A percentile compares a stretch with the other conserved stretches of the same genome.
These are phyloP conservation scores for Phytopythium helicoides DNA, from an alignment of 352 stramenopile genomes.

Conservation along the genomic window DNA sequence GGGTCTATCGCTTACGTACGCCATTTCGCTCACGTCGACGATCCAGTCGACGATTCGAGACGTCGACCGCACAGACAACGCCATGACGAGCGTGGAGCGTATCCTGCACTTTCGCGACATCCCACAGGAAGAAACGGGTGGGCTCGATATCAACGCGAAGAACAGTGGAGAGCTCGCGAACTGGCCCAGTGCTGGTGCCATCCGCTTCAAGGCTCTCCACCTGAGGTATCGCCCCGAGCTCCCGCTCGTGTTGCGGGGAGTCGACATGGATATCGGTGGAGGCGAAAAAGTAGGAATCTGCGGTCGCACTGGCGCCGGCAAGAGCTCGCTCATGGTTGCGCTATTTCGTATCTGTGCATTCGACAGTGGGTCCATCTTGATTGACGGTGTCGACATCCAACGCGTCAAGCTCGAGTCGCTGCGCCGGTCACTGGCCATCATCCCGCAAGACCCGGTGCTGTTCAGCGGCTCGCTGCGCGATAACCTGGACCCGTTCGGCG, in stretches of 20 bases:
- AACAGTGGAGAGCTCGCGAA: conserved; percentile 18
- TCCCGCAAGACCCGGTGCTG: conserved; percentile 92
- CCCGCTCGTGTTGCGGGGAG: conserved; percentile 29
- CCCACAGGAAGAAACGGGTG: conserved; percentile 14
- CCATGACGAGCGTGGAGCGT: conserved; percentile 30
- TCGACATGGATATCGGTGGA: conserved; percentile 29
- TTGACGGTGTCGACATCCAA: conserved; percentile 83
- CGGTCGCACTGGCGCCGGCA: conserved; percentile 34
- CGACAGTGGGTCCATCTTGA: conserved; percentile 68
- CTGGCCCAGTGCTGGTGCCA: conserved; percentile 25
- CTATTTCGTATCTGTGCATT: conserved; percentile 41
- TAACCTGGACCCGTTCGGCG: conserved; percentile 88
- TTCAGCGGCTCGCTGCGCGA: conserved; percentile 86
- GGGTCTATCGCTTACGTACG: conserved; percentile 89
- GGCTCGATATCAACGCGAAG: conserved; percentile 2
- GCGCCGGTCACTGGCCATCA: conserved; percentile 74
- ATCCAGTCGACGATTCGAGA: conserved; percentile 84
- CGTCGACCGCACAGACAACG: conserved; percentile 13
- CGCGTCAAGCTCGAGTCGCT: conserved; percentile 20
- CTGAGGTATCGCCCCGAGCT: conserved; percentile 42
- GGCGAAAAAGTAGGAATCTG: conserved; percentile 58
- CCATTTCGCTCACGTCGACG: conserved; percentile 79
- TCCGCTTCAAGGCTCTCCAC: conserved; percentile 22
- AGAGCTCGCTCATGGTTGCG: conserved; percentile 33
- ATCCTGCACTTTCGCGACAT: conserved; percentile 16